Evolutionary conservation across 2,329 filamentous ascomycete genomes (phyloP).

Genomic region (Penicillium sp.): DNA sequence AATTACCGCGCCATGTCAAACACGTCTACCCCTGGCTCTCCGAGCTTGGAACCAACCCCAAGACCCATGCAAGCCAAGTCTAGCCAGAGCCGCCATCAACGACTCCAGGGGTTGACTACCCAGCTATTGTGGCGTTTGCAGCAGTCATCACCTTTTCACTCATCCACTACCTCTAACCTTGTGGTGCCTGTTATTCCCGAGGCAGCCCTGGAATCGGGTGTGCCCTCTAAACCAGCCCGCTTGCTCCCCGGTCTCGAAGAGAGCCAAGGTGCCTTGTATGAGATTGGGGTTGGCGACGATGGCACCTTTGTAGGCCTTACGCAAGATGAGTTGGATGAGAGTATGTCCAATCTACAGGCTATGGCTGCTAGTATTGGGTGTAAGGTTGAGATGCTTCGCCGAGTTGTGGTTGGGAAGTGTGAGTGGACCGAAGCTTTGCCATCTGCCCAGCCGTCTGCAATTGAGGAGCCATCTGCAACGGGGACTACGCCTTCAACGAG

Average conservation of each 20-base stretch:
- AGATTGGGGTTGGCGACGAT: constrained; percentile 94
- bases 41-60: constrained; percentile 30
- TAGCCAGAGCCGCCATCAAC: constrained; percentile 71
- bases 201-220: constrained; percentile 55
- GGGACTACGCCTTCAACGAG: no score
- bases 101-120: constrained; percentile 87
- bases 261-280: constrained; percentile 88
- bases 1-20: constrained; percentile 28
- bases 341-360: constrained; percentile 73
- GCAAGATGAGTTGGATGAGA: constrained; percentile 89
- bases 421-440: constrained; percentile 50
- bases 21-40: constrained; percentile 22
- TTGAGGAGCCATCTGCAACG: not conserved
- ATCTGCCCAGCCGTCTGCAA: not conserved
- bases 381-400: constrained; percentile 73
- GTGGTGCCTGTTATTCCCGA: constrained; percentile 74
- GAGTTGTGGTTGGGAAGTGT: constrained; percentile 80
- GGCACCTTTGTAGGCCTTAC: constrained; percentile 85
- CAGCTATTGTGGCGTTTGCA: constrained; percentile 93
- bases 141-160: constrained; percentile 89
- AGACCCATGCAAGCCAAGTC: constrained; percentile 49
- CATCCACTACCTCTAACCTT: constrained; percentile 70
- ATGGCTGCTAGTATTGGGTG: constrained; percentile 95
- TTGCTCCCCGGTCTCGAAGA: constrained; percentile 78
- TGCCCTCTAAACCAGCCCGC: constrained; percentile 52